Evolutionary conservation across 192 early-diverging fungal genomes (phyloP).

Genomic region (Dispira simplex): DNA sequence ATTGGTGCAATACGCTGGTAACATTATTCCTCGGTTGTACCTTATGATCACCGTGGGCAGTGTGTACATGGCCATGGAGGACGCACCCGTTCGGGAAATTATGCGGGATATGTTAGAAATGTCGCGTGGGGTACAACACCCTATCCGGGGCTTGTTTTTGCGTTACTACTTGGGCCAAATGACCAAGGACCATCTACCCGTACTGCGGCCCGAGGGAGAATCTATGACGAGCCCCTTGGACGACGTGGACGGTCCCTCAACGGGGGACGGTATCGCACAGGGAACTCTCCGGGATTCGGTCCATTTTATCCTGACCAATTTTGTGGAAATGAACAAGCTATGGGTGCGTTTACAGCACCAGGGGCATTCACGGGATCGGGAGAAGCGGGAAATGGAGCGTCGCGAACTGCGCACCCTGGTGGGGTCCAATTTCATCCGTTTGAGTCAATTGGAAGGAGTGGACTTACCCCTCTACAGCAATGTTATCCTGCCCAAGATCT

Average conservation of each 20-base stretch:
- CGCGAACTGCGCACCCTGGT: constrained; percentile 89
- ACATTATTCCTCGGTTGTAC: constrained; percentile 97
- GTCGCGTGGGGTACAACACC: constrained; percentile 96
- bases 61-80: constrained; percentile 87
- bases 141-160: constrained; percentile 92
- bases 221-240: background rate
- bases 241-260: constrained; percentile 4
- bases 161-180: constrained; percentile 89
- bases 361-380: constrained; percentile 83
- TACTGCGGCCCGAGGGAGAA: background rate
- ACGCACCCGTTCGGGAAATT: constrained; percentile 87
- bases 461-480: constrained; percentile 68
- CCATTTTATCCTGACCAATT: constrained; percentile 91
- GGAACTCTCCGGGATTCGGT: constrained; percentile 87
- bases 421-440: constrained; percentile 89
- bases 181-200: constrained; percentile 88
- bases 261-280: constrained; percentile 17
- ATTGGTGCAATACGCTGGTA: constrained; percentile 95
- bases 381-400: constrained; percentile 91
- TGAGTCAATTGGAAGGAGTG: constrained; percentile 84
- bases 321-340: constrained; percentile 99
- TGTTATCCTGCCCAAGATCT: constrained; percentile 78
- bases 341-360: constrained; percentile 99
- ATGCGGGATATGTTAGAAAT: constrained; percentile 99
- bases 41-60: constrained; percentile 98